These are phyloP conservation scores for Pichia sp. DNA, from an alignment of 1,139 yeast genomes.

Conservation along the genomic window DNA sequence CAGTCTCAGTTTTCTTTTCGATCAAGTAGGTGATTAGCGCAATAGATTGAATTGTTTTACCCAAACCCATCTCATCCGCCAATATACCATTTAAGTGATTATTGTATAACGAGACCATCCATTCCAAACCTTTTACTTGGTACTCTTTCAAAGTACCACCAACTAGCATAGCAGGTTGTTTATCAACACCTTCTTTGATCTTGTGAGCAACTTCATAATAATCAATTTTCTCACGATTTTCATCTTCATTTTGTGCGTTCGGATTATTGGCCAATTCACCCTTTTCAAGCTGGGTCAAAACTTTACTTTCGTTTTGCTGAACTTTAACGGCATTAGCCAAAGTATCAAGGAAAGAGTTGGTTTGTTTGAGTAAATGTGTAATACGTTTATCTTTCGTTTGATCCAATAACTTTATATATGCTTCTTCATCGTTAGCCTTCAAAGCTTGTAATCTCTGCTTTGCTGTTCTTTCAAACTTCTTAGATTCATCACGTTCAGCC, in stretches of 20 bases:
- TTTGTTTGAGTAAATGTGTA: constrained; percentile 72
- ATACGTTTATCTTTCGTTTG: constrained; percentile 83
- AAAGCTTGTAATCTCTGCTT: constrained; percentile 83
- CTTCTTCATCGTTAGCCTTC: constrained; percentile 82
- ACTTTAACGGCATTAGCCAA: constrained; percentile 73
- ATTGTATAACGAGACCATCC: constrained; percentile 96
- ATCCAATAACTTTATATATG: constrained; percentile 71
- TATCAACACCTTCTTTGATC: constrained; percentile 58
- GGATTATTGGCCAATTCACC: constrained; percentile 29
- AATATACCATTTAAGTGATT: constrained; percentile 91
- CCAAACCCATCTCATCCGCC: constrained; percentile 93
- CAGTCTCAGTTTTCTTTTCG: constrained; percentile 60
- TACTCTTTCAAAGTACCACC: constrained; percentile 94
- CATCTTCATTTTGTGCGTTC: constrained; percentile 39
- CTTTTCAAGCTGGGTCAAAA: constrained; percentile 26
- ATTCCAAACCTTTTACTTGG: constrained; percentile 88
- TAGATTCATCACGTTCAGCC: constrained; percentile 69
- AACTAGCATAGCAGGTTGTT: constrained; percentile 62
- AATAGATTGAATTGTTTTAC: constrained; percentile 83
- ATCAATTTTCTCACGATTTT: constrained; percentile 58
- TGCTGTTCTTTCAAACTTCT: constrained; percentile 69
- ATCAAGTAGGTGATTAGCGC: constrained; percentile 70
- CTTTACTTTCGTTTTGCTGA: constrained; percentile 62
- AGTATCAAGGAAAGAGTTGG: constrained; percentile 70
- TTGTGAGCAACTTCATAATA: constrained; percentile 79